Conservation (phyloP, 148 eudicot species). For the Fagopyrum homotropicum region DNA sequence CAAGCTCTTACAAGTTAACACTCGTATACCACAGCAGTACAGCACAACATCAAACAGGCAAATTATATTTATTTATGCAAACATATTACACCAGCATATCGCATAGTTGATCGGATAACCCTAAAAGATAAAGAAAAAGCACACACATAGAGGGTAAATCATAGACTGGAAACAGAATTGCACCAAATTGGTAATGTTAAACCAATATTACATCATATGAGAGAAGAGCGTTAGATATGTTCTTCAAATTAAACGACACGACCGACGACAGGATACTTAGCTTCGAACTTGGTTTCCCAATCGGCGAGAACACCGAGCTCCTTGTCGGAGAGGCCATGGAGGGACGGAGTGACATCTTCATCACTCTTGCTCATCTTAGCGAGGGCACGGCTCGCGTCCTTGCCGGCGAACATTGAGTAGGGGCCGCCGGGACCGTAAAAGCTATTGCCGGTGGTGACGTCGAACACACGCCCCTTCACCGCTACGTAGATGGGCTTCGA, state of each 20-base stretch:
- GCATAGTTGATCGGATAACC: background rate
- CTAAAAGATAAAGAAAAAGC: background rate
- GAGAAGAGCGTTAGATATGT: background rate
- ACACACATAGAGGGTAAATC: constrained; percentile 7
- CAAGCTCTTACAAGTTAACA: too few species aligned
- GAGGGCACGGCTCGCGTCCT: constrained; percentile 88
- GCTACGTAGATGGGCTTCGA: constrained; percentile 81
- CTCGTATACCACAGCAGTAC: too few species aligned
- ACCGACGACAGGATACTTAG: constrained; percentile 90
- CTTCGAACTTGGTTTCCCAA: constrained; percentile 90
- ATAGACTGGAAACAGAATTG: background rate
- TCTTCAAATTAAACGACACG: constrained; percentile 28
- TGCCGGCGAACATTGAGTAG: constrained; percentile 86
- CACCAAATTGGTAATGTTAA: background rate
- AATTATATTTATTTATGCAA: too few species aligned
- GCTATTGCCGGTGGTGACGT: constrained; percentile 57
- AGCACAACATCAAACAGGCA: too few species aligned
- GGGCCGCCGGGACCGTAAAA: constrained; percentile 93
- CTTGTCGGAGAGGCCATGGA: constrained; percentile 70
- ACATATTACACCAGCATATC: too few species aligned
- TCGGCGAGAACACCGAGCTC: constrained; percentile 69
- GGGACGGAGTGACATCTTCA: constrained; percentile 42
- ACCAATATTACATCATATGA: background rate
- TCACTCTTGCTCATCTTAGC: constrained; percentile 92
- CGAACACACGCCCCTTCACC: constrained; percentile 61